phyloP scores from a whole-genome alignment of 1,139 yeast species.

The Citeromyces hawaiiensis region DNA sequence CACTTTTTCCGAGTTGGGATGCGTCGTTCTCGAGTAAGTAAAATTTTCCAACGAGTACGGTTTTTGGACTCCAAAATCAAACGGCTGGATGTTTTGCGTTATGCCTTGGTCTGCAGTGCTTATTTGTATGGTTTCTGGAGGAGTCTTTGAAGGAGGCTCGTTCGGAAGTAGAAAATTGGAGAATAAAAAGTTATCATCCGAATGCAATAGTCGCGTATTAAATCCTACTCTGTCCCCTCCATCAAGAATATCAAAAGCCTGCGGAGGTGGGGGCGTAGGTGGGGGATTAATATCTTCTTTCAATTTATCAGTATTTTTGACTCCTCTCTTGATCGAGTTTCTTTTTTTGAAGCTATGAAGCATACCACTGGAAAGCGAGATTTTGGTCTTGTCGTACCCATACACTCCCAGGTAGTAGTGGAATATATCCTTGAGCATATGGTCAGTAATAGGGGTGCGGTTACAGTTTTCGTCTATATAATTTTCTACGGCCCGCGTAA shows the following conservation, averaged over 20 bases:
- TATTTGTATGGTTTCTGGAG: background rate
- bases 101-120: conserved; percentile 1
- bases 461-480: conserved; percentile 8
- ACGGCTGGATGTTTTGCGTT: background rate
- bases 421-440: conserved; percentile 12
- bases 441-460: conserved; percentile 13
- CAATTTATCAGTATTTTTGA: background rate
- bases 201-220: conserved; percentile 18
- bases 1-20: conserved; percentile 57
- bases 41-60: conserved; percentile 18
- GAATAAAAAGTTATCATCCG: conserved; percentile 14
- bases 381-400: conserved; percentile 10
- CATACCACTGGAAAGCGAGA: conserved; percentile 17
- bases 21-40: conserved; percentile 56
- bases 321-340: conserved; percentile 11
- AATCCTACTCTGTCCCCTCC: conserved; percentile 13
- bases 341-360: conserved; percentile 16
- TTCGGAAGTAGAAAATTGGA: conserved; percentile 1
- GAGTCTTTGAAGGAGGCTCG: background rate
- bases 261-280: background rate
- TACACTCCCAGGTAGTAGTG: conserved; percentile 9
- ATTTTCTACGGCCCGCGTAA: conserved; percentile 16
- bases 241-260: background rate
- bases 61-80: conserved; percentile 1
- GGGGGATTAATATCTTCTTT: background rate